Conservation (phyloP, 768 basidiomycete genomes). For the Lentinus tigrinus region DNA sequence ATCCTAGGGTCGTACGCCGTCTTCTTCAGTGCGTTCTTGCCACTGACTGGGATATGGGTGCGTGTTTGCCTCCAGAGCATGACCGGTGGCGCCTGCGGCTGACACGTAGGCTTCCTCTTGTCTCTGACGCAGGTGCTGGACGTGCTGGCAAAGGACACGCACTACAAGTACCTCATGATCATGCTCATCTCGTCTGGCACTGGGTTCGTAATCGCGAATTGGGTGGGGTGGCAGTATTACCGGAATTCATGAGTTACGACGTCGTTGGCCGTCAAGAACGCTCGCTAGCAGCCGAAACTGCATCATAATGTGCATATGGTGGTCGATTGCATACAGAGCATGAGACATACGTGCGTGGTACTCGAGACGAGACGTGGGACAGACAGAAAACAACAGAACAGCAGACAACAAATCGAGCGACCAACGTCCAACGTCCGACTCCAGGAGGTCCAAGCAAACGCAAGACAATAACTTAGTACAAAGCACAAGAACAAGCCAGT, state of each 20-base stretch:
- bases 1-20: constrained; percentile 58
- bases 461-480: neutral
- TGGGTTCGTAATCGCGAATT: constrained; percentile 95
- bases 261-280: too few species aligned
- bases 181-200: constrained; percentile 78
- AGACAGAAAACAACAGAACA: neutral
- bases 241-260: constrained; percentile 65
- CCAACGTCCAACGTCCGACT: neutral
- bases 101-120: neutral
- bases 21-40: constrained; percentile 64
- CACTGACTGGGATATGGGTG: constrained; percentile 51
- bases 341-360: constrained; percentile 1
- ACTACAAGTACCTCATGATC: constrained; percentile 88
- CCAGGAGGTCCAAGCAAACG: neutral
- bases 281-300: neutral
- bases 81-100: neutral
- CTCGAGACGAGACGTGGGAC: neutral
- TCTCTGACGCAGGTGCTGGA: constrained; percentile 54
- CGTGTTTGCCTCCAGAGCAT: constrained; percentile 32
- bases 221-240: constrained; percentile 99
- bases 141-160: constrained; percentile 64
- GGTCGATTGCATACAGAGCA: constrained; percentile 4
- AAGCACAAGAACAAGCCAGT: neutral
- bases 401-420: constrained; percentile 5
- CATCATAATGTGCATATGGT: neutral